These are phyloP conservation scores for Leccinum variabile DNA, from an alignment of 1,284 basidiomycete species.

Conservation along the genomic window DNA sequence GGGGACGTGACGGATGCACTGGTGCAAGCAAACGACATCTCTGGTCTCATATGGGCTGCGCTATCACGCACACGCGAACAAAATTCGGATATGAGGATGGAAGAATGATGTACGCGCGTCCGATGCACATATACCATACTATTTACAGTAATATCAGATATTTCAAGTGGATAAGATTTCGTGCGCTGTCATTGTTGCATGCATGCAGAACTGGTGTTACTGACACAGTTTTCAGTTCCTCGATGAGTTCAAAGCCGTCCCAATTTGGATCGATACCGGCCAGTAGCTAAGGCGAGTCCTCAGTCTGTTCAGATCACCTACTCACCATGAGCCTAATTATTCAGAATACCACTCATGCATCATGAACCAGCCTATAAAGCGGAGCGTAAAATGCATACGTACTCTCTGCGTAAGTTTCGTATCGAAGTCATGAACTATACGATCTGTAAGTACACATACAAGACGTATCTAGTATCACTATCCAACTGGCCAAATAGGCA, in stretches of 20 bases:
- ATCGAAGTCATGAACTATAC: too few relatives aligned
- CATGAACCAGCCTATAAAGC: too few relatives aligned
- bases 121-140: not conserved
- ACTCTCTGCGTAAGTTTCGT: too few relatives aligned
- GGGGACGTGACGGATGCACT: conserved; percentile 63
- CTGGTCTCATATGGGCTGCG: conserved; percentile 68
- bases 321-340: not conserved
- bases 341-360: too few relatives aligned
- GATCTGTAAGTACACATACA: too few relatives aligned
- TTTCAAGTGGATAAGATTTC: not conserved
- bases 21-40: conserved; percentile 66
- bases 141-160: not conserved
- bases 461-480: too few relatives aligned
- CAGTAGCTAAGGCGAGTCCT: not conserved
- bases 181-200: not conserved
- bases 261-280: not conserved
- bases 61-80: conserved; percentile 43
- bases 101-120: conserved; percentile 3
- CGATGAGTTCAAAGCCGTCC: not conserved
- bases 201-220: not conserved
- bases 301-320: not conserved
- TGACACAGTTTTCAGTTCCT: not conserved
- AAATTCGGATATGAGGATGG: not conserved
- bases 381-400: too few relatives aligned
- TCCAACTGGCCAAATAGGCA: too few relatives aligned